These are phyloP conservation scores for Macroventuria anomochaeta DNA, from an alignment of 2,329 filamentous ascomycete species.

Conservation along the genomic window DNA sequence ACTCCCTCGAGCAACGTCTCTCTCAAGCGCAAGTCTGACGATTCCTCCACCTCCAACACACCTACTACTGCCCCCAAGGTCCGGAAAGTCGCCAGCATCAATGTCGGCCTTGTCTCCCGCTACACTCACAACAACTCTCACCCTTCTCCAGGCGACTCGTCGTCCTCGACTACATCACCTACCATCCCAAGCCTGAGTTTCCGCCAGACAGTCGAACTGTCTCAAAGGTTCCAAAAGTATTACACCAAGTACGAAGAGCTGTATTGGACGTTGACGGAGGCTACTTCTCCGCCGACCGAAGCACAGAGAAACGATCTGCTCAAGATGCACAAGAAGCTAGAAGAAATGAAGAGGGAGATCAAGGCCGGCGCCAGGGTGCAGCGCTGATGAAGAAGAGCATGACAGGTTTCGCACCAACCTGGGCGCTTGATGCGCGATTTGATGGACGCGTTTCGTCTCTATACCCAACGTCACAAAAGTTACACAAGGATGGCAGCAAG, in stretches of 20 bases:
- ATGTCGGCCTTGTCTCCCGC: slow-evolving; percentile 45
- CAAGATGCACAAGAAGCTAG: slow-evolving; percentile 60
- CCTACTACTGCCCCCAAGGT: slow-evolving; percentile 36
- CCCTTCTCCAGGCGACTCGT: slow-evolving; percentile 44
- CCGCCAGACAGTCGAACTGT: slow-evolving; percentile 54
- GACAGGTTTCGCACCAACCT: slow-evolving; percentile 2
- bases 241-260: slow-evolving; percentile 65
- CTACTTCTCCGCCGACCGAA: slow-evolving; percentile 52
- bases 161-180: slow-evolving; percentile 43
- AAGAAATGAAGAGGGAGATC: slow-evolving; percentile 66
- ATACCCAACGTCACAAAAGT: slow-evolving; percentile 6
- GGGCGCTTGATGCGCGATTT: slow-evolving; percentile 9
- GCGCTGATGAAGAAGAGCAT: slow-evolving; percentile 23
- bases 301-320: slow-evolving; percentile 61
- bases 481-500: slow-evolving; percentile 7
- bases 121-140: slow-evolving; percentile 43
- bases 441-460: neutral
- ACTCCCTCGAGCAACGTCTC: slow-evolving; percentile 40
- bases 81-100: slow-evolving; percentile 45
- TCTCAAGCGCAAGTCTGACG: slow-evolving; percentile 56
- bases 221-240: slow-evolving; percentile 62
- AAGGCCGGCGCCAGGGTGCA: slow-evolving; percentile 45
- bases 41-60: slow-evolving; percentile 42
- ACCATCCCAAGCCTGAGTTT: slow-evolving; percentile 48
- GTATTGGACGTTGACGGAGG: slow-evolving; percentile 56